Evolutionary conservation across 2,329 filamentous ascomycete species (phyloP).

Genomic region (Alternaria conjuncta): DNA sequence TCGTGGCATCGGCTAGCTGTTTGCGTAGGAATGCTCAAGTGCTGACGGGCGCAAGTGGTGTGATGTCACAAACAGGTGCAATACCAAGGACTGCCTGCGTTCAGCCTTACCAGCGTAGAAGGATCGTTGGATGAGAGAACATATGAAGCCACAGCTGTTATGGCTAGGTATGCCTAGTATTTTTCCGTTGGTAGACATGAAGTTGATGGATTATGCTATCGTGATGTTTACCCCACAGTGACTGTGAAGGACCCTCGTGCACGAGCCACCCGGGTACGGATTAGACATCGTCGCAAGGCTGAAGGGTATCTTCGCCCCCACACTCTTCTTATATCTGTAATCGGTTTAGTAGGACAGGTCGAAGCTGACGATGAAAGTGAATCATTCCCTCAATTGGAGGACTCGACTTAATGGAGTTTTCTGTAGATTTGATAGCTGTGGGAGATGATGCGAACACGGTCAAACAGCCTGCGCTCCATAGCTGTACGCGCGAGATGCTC

Average conservation of each 20-base stretch:
- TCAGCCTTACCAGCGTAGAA: neutral
- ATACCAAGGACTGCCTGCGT: neutral
- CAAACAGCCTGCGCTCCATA: too few species aligned
- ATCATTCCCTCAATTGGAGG: too few species aligned
- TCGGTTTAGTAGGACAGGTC: too few species aligned
- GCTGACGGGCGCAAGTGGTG: neutral
- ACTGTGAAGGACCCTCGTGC: neutral
- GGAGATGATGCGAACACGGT: too few species aligned
- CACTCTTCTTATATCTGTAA: neutral
- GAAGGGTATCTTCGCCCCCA: neutral
- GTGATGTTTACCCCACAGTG: neutral
- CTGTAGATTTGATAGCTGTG: too few species aligned
- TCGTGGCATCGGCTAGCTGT: neutral
- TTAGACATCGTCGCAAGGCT: neutral
- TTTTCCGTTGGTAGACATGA: neutral
- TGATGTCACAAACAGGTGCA: neutral
- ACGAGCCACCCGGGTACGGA: neutral
- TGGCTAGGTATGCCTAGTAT: fast-evolving
- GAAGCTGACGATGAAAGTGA: too few species aligned
- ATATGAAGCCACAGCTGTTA: neutral
- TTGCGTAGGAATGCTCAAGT: neutral
- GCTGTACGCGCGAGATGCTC: too few species aligned
- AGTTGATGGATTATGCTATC: neutral
- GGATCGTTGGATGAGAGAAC: fast-evolving
- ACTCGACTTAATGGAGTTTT: too few species aligned